Conservation (phyloP, 2,329 filamentous ascomycete genomes). For the Pestalotiopsis fici region DNA sequence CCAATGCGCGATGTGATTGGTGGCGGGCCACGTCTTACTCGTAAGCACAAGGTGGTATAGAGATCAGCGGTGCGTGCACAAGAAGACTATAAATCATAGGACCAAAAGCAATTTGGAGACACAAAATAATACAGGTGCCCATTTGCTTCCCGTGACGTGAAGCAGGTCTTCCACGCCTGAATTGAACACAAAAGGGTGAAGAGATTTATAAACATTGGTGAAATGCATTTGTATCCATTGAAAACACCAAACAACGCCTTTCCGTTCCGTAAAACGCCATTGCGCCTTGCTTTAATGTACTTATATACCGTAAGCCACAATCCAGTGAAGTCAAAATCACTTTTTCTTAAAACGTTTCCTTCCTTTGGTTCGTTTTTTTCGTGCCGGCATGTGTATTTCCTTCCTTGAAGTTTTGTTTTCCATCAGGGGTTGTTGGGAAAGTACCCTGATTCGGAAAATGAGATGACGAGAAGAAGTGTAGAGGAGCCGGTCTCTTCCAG, state of each 20-base stretch:
- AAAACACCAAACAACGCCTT: background rate
- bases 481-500: background rate
- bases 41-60: background rate
- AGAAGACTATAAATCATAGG: too few species aligned
- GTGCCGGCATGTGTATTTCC: background rate
- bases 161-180: too few species aligned
- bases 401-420: background rate
- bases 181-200: background rate
- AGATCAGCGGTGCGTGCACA: too few species aligned
- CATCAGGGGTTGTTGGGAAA: too few species aligned
- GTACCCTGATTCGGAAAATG: too few species aligned
- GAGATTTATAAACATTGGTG: background rate
- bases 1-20: constrained; percentile 5
- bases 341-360: background rate
- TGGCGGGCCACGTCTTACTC: background rate
- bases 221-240: background rate
- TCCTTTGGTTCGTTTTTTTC: background rate
- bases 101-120: too few species aligned
- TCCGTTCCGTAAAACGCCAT: background rate
- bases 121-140: too few species aligned
- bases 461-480: background rate
- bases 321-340: background rate
- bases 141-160: too few species aligned
- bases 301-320: background rate
- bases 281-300: background rate